Evolutionary conservation across 495 filamentous ascomycete genomes (phyloP).

Genomic region (Lichenothelia convexa): DNA sequence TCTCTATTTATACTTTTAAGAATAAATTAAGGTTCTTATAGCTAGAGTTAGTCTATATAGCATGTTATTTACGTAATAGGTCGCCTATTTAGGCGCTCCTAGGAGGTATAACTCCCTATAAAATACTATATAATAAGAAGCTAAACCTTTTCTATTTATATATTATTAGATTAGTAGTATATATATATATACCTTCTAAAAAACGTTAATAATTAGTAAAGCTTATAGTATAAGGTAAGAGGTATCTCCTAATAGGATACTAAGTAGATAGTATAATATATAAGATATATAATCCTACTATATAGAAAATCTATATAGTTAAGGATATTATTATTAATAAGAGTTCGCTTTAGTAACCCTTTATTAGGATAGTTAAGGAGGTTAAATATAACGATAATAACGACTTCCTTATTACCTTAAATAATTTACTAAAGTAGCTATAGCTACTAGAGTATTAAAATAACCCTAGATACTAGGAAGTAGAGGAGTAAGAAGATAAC

Average conservation of each 20-base stretch:
- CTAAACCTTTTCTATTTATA: neutral
- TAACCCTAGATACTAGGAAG: neutral
- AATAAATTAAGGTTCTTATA: no score
- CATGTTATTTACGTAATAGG: no score
- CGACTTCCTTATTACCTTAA: neutral
- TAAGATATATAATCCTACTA: no score
- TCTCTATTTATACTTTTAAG: no score
- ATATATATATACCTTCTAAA: neutral
- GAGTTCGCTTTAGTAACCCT: neutral
- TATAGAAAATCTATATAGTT: neutral
- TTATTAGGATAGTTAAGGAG: neutral
- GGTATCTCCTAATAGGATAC: no score
- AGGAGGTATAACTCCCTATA: neutral
- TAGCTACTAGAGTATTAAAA: neutral
- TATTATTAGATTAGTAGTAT: neutral
- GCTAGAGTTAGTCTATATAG: no score
- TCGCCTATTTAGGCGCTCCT: no score
- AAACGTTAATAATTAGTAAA: neutral
- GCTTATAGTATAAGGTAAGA: no score
- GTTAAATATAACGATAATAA: neutral
- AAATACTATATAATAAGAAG: neutral
- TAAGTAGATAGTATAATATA: no score
- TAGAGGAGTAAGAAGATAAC: neutral
- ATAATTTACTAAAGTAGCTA: neutral
- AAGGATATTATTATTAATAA: neutral